A percentile compares a stretch with the other conserved stretches of the same genome.
phyloP scores from a whole-genome alignment of 345 rosid genomes.

The Citrus sinensis region DNA sequence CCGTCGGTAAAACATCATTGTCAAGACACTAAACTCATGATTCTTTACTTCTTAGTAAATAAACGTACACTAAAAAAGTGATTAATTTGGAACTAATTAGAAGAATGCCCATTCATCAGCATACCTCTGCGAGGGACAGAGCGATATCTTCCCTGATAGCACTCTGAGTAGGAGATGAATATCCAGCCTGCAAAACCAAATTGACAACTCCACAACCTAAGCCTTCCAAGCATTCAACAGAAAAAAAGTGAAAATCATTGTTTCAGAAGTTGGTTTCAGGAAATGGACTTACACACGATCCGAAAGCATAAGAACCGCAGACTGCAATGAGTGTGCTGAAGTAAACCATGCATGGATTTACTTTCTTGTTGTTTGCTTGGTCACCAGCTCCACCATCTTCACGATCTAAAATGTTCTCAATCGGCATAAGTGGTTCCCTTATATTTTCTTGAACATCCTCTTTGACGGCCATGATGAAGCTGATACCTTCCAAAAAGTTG shows the following conservation, averaged over 20 bases:
- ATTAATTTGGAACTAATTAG: background rate
- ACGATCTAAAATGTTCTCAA: slow-evolving; percentile 20
- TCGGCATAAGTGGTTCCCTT: slow-evolving; percentile 33
- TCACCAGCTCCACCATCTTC: slow-evolving; percentile 17
- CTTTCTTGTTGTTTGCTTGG: slow-evolving; percentile 22
- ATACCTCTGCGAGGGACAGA: slow-evolving; percentile 62
- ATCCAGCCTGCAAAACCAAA: slow-evolving; percentile 63
- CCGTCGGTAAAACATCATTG: background rate
- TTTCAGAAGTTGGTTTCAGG: background rate
- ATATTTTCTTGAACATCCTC: slow-evolving; percentile 30
- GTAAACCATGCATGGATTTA: slow-evolving; percentile 65
- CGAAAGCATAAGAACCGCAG: slow-evolving; percentile 80
- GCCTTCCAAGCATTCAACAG: background rate
- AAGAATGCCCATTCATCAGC: too few species aligned
- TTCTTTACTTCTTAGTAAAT: background rate
- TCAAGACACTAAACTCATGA: background rate
- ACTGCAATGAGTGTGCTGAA: slow-evolving; percentile 77
- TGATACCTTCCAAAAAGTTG: background rate
- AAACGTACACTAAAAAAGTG: background rate
- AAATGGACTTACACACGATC: slow-evolving; percentile 63
- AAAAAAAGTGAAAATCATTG: background rate
- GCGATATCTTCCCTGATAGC: slow-evolving; percentile 73
- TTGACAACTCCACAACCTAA: too few species aligned
- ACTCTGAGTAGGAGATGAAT: slow-evolving; percentile 81
- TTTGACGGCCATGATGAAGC: slow-evolving; percentile 33